These are phyloP conservation scores for Kwoniella dendrophila DNA, from an alignment of 768 basidiomycete species.

Conservation along the genomic window DNA sequence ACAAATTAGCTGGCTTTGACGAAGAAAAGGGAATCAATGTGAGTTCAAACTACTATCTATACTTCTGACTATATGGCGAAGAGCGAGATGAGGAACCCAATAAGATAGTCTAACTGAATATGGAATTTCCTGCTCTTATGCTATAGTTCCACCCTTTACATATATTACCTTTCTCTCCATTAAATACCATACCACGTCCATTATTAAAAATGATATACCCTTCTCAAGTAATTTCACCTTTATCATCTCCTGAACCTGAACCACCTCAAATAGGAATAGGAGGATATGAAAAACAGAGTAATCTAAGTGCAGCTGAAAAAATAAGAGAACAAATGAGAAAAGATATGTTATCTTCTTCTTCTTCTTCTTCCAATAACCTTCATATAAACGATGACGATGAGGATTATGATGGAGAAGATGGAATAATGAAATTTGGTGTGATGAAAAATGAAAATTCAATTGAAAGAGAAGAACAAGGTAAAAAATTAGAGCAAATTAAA, in stretches of 20 bases:
- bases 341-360: conserved; percentile 49
- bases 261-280: background rate
- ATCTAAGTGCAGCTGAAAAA: conserved; percentile 47
- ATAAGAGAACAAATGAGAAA: conserved; percentile 48
- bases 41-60: conserved; percentile 14
- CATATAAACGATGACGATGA: conserved; percentile 22
- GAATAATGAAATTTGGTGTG: conserved; percentile 16
- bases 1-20: conserved; percentile 44
- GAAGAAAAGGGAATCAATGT: conserved; percentile 46
- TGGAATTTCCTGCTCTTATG: background rate
- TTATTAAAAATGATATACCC: conserved; percentile 48
- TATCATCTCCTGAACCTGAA: conserved; percentile 24
- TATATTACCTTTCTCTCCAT: conserved; percentile 43
- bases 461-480: conserved; percentile 6
- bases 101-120: too few species aligned
- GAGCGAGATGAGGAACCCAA: background rate
- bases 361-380: too few species aligned
- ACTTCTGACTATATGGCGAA: background rate
- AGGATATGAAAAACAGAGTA: conserved; percentile 21
- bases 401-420: conserved; percentile 26
- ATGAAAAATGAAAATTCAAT: background rate
- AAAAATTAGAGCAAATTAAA: background rate
- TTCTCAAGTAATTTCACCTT: conserved; percentile 33
- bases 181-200: conserved; percentile 43
- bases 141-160: conserved; percentile 54